Evolutionary conservation across 306 rosid genomes (phyloP).

Genomic region (Quercus cerris): DNA sequence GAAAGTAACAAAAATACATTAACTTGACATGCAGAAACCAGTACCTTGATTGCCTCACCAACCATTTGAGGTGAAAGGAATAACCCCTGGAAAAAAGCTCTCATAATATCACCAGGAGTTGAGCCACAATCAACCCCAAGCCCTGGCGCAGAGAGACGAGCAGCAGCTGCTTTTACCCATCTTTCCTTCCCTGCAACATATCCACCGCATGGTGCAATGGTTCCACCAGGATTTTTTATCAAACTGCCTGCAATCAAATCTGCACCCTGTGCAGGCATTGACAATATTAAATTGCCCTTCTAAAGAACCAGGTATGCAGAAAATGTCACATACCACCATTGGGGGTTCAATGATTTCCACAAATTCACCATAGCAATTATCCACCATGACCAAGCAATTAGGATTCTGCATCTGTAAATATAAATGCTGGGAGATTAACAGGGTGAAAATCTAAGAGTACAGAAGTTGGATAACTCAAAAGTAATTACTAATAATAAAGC

Average conservation of each 20-base stretch:
- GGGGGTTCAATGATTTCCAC: slow-evolving; percentile 93
- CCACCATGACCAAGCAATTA: slow-evolving; percentile 86
- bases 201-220: slow-evolving; percentile 93
- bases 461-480: not conserved
- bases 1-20: slow-evolving; percentile 15
- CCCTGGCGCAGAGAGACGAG: slow-evolving; percentile 93
- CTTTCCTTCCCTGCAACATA: slow-evolving; percentile 75
- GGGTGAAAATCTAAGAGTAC: not conserved
- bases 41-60: slow-evolving; percentile 94
- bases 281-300: slow-evolving; percentile 13
- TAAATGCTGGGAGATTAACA: not conserved
- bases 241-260: slow-evolving; percentile 93
- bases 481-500: not conserved
- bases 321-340: slow-evolving; percentile 60
- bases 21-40: slow-evolving; percentile 12
- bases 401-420: slow-evolving; percentile 74
- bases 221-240: slow-evolving; percentile 96
- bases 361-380: slow-evolving; percentile 95
- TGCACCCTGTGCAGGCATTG: slow-evolving; percentile 64
- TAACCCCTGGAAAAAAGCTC: slow-evolving; percentile 86
- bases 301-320: slow-evolving; percentile 20
- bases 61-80: slow-evolving; percentile 99
- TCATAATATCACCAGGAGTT: slow-evolving; percentile 81
- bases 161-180: slow-evolving; percentile 86
- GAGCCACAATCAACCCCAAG: slow-evolving; percentile 89